phyloP scores from a whole-genome alignment of 495 filamentous ascomycete species.

The Stereocaulon alpinum region DNA sequence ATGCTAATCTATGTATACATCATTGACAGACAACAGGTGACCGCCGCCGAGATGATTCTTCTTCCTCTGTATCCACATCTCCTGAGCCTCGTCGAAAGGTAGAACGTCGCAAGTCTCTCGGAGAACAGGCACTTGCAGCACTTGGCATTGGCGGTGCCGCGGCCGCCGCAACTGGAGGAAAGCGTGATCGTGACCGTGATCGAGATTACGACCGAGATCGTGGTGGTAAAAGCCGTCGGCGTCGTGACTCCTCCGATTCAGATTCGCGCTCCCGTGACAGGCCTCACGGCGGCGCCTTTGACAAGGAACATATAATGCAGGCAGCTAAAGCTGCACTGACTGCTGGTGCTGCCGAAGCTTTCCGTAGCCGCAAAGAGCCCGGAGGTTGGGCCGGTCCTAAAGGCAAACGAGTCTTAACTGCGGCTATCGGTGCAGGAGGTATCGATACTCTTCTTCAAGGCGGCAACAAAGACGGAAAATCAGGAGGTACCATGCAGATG shows the following conservation, averaged over 20 bases:
- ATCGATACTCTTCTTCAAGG: conserved; percentile 62
- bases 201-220: conserved; percentile 26
- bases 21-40: conserved; percentile 24
- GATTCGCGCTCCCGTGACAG: conserved; percentile 39
- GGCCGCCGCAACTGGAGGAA: conserved; percentile 27
- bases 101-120: conserved; percentile 54
- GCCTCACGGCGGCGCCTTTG: conserved; percentile 27
- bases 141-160: conserved; percentile 57
- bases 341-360: conserved; percentile 80
- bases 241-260: conserved; percentile 45
- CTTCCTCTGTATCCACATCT: conserved; percentile 33
- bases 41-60: conserved; percentile 31
- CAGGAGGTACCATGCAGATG: conserved; percentile 51
- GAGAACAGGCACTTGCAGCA: conserved; percentile 57
- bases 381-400: conserved; percentile 79
- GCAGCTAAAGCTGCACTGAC: conserved; percentile 78
- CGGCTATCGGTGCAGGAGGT: conserved; percentile 73
- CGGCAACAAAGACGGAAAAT: conserved; percentile 53
- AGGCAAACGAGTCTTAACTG: conserved; percentile 77
- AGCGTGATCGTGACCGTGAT: conserved; percentile 22
- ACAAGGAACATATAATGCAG: conserved; percentile 59
- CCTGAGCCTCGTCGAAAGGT: conserved; percentile 32
- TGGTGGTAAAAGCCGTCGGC: conserved; percentile 39
- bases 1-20: background rate
- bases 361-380: conserved; percentile 73